Conservation (phyloP, 345 rosid genomes). For the Reutealis trisperma region DNA sequence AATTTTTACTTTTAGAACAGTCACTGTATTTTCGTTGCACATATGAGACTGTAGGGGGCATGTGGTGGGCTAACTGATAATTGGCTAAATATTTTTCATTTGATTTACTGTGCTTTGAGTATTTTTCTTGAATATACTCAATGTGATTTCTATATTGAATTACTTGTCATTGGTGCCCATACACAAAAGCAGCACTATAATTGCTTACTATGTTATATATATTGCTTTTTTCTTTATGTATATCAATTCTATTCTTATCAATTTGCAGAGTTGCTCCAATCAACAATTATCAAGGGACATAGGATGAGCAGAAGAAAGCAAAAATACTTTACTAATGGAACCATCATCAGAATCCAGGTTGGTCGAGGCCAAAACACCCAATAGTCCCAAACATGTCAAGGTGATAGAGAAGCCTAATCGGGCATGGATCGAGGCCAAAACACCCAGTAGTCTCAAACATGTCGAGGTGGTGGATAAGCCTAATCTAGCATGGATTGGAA, state of each 20-base stretch:
- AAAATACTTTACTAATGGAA: not conserved
- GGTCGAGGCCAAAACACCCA: not conserved
- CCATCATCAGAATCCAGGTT: not conserved
- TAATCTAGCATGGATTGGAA: not conserved
- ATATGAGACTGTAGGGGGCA: too few species aligned
- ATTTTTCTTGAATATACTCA: too few species aligned
- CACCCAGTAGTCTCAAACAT: not conserved
- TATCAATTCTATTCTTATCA: not conserved
- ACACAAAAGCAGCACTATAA: not conserved
- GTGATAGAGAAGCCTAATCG: not conserved
- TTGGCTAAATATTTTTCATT: too few species aligned
- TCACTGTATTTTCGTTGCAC: too few species aligned
- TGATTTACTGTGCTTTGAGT: too few species aligned
- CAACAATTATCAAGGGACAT: slow-evolving; percentile 7
- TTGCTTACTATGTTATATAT: not conserved
- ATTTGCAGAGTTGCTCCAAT: slow-evolving; percentile 16
- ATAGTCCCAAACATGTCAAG: not conserved
- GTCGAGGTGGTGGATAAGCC: not conserved
- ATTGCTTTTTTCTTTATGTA: not conserved
- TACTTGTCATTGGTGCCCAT: not conserved
- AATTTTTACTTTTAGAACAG: too few species aligned
- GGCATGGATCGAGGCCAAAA: not conserved
- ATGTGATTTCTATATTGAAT: not conserved
- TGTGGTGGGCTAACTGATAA: too few species aligned
- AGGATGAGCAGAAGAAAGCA: slow-evolving; percentile 2